Conservation (phyloP, 139 green algal species). For the Chlamydomonas incerta region DNA sequence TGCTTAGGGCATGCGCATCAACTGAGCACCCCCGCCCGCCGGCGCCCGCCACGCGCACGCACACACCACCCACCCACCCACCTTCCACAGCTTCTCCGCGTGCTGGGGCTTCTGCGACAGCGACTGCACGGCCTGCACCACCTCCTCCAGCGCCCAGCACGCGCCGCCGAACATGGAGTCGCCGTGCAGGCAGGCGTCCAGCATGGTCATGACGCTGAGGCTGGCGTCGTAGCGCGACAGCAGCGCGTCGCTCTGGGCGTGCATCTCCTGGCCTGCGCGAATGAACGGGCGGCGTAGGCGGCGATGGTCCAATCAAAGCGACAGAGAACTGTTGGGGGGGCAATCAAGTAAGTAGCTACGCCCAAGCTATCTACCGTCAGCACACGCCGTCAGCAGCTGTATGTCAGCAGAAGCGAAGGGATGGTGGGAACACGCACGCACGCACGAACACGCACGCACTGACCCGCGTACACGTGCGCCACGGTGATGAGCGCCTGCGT, state of each 20-base stretch:
- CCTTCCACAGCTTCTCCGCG: conserved; percentile 5
- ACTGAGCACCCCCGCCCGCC: no score
- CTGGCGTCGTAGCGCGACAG: background rate
- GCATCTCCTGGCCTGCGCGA: background rate
- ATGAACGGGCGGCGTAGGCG: no score
- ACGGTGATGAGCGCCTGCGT: conserved; percentile 22
- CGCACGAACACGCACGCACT: background rate
- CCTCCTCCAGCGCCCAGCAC: conserved; percentile 15
- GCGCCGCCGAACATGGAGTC: conserved; percentile 4
- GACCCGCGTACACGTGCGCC: conserved; percentile 5
- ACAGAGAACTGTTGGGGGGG: no score
- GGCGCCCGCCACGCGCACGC: no score
- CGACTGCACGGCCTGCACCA: conserved; percentile 14
- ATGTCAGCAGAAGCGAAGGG: no score
- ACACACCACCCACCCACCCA: no score
- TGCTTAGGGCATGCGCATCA: no score
- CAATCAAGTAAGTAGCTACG: no score
- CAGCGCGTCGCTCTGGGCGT: background rate
- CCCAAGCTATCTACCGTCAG: no score
- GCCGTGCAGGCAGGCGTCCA: conserved; percentile 21
- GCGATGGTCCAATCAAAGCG: no score
- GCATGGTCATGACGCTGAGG: background rate
- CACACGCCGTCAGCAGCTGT: no score
- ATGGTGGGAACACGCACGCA: no score
- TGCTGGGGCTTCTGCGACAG: background rate